A percentile compares a stretch with the other conserved stretches of the same genome.
phyloP scores from a whole-genome alignment of 75 land plant genomes.

The Picea sitchensis region DNA sequence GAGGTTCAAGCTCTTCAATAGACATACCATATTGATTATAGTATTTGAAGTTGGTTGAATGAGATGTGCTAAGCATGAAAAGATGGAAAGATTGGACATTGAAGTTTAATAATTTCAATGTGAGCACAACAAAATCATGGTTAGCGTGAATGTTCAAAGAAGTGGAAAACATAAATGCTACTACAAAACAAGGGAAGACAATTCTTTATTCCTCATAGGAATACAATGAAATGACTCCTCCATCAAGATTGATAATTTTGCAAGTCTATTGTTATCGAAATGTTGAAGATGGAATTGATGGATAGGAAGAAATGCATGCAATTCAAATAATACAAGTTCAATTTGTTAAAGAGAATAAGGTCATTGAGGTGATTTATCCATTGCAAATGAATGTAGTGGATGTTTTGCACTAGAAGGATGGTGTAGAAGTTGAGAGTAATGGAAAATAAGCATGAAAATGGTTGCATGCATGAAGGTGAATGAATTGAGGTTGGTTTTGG shows the following conservation, averaged over 20 bases:
- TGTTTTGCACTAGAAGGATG: too few relatives aligned
- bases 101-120: too few relatives aligned
- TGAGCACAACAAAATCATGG: too few relatives aligned
- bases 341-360: neutral
- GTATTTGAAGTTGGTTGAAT: too few relatives aligned
- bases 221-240: neutral
- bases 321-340: neutral
- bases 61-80: too few relatives aligned
- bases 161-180: neutral
- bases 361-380: neutral
- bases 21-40: too few relatives aligned
- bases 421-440: too few relatives aligned
- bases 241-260: neutral
- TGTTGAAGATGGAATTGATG: neutral
- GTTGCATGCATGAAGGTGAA: neutral
- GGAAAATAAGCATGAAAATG: neutral
- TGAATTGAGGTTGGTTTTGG: neutral
- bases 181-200: neutral
- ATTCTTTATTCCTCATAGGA: too few relatives aligned
- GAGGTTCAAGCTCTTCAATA: too few relatives aligned
- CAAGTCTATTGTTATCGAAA: neutral
- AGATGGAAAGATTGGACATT: too few relatives aligned
- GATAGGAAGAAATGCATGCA: neutral
- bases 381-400: neutral
- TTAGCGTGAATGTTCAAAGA: too few relatives aligned